Evolutionary conservation across 1,284 basidiomycete genomes (phyloP).

Genomic region (Ustilago loliicola): DNA sequence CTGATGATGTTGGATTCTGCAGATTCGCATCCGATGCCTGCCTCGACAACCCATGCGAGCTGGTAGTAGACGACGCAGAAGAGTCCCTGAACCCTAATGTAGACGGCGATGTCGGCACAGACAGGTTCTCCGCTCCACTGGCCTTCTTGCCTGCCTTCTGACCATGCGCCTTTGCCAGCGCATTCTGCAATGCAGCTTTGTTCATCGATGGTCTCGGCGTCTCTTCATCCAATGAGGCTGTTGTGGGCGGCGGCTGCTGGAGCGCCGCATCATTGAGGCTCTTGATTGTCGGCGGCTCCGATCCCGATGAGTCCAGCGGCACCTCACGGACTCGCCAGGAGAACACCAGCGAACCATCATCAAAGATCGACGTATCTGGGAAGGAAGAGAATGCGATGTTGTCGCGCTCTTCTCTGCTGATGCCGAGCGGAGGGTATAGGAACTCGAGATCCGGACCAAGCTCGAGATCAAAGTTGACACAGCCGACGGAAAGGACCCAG

Average conservation of each 20-base stretch:
- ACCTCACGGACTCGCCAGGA: slow-evolving; percentile 68
- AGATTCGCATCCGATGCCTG: slow-evolving; percentile 41
- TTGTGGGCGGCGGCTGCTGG: slow-evolving; percentile 2
- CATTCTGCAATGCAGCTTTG: slow-evolving; percentile 38
- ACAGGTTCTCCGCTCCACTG: slow-evolving; percentile 4
- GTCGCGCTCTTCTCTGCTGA: slow-evolving; percentile 79
- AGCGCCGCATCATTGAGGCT: slow-evolving; percentile 37
- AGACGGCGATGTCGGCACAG: slow-evolving; percentile 26
- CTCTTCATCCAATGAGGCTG: slow-evolving; percentile 26
- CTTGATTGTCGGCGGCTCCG: slow-evolving; percentile 52
- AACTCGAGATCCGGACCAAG: slow-evolving; percentile 85
- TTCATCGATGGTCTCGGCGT: slow-evolving; percentile 53
- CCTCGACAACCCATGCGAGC: slow-evolving; percentile 28
- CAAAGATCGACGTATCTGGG: slow-evolving; percentile 79
- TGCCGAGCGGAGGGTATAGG: slow-evolving; percentile 77
- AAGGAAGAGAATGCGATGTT: slow-evolving; percentile 95
- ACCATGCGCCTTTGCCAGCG: slow-evolving; percentile 15
- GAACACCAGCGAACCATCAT: slow-evolving; percentile 63
- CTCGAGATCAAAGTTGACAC: slow-evolving; percentile 67
- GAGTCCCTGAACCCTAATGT: slow-evolving; percentile 33
- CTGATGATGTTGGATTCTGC: slow-evolving; percentile 8
- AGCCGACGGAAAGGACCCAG: slow-evolving; percentile 68
- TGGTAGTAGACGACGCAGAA: slow-evolving; percentile 29
- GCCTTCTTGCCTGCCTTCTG: slow-evolving; percentile 21
- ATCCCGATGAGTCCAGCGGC: slow-evolving; percentile 56